These are phyloP conservation scores for Rhizopogon salebrosus DNA, from an alignment of 768 basidiomycete genomes.

Conservation along the genomic window DNA sequence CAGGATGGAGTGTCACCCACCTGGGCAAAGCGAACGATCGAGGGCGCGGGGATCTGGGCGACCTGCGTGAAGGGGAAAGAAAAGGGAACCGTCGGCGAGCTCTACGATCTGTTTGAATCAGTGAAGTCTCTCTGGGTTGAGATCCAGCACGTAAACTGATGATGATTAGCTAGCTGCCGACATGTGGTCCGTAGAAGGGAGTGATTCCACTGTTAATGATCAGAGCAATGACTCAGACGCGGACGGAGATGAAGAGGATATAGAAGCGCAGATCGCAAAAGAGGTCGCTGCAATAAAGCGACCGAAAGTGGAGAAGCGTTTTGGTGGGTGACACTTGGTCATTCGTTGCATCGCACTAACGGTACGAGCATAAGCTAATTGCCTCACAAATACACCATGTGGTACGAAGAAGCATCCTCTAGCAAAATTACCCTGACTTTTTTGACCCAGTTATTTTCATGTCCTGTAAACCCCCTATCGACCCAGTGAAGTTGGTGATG, in stretches of 20 bases:
- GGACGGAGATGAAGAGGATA: constrained; percentile 39
- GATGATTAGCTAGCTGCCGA: constrained; percentile 57
- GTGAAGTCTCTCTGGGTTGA: constrained; percentile 35
- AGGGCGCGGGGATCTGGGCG: constrained; percentile 83
- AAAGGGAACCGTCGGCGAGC: constrained; percentile 67
- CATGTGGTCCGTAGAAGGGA: constrained; percentile 53
- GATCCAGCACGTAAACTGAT: constrained; percentile 6
- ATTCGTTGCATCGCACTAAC: neutral
- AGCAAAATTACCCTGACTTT: constrained; percentile 3
- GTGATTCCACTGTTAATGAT: constrained; percentile 13
- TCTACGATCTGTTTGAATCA: constrained; percentile 74
- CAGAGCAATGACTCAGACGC: constrained; percentile 26
- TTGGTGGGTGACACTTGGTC: constrained; percentile 41
- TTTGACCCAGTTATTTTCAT: constrained; percentile 63
- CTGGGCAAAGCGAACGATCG: constrained; percentile 60
- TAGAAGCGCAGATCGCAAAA: constrained; percentile 67
- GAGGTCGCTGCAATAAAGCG: constrained; percentile 70
- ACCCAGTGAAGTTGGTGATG: constrained; percentile 66
- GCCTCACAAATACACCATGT: constrained; percentile 75
- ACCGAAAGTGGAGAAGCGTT: constrained; percentile 56
- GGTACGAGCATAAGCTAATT: constrained; percentile 46
- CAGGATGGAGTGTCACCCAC: constrained; percentile 62
- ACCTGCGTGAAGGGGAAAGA: constrained; percentile 86
- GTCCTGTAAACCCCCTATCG: constrained; percentile 71
- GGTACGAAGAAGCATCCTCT: constrained; percentile 33